Percentiles rank a stretch among this genome's conserved stretches.
These are phyloP conservation scores for Dendrobium huoshanense DNA, from an alignment of 106 monocot genomes.

Conservation along the genomic window DNA sequence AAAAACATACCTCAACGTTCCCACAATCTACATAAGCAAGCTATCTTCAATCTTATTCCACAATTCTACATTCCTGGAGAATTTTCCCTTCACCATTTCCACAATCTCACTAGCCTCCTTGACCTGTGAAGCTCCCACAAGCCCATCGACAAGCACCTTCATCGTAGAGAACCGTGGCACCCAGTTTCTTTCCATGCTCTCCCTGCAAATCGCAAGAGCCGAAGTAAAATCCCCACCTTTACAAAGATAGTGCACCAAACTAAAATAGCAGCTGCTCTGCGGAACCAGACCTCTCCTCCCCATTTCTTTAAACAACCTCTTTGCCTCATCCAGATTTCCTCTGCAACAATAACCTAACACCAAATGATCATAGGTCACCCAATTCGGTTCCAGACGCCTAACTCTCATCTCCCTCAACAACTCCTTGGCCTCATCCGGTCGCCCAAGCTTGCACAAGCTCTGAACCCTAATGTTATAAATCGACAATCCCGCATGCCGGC, in stretches of 20 bases:
- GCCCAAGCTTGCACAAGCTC: constrained; percentile 38
- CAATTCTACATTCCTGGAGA: constrained; percentile 13
- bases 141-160: constrained; percentile 34
- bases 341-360: constrained; percentile 25
- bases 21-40: constrained; percentile 8
- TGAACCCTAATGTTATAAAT: constrained; percentile 31
- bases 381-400: constrained; percentile 34
- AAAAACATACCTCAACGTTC: not conserved
- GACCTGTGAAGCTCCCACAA: constrained; percentile 14
- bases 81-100: constrained; percentile 30
- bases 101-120: constrained; percentile 33
- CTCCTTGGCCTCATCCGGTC: constrained; percentile 19
- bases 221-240: constrained; percentile 30
- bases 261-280: constrained; percentile 35
- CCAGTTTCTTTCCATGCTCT: constrained; percentile 55
- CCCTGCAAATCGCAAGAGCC: constrained; percentile 30
- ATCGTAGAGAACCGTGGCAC: constrained; percentile 36
- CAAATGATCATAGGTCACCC: constrained; percentile 34
- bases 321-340: constrained; percentile 33
- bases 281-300: constrained; percentile 15
- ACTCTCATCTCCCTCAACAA: constrained; percentile 29
- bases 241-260: constrained; percentile 30
- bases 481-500: constrained; percentile 22
- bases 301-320: constrained; percentile 38
- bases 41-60: constrained; percentile 39